Conservation (phyloP, 768 basidiomycete genomes). For the Phanerodontia chrysosporium region DNA sequence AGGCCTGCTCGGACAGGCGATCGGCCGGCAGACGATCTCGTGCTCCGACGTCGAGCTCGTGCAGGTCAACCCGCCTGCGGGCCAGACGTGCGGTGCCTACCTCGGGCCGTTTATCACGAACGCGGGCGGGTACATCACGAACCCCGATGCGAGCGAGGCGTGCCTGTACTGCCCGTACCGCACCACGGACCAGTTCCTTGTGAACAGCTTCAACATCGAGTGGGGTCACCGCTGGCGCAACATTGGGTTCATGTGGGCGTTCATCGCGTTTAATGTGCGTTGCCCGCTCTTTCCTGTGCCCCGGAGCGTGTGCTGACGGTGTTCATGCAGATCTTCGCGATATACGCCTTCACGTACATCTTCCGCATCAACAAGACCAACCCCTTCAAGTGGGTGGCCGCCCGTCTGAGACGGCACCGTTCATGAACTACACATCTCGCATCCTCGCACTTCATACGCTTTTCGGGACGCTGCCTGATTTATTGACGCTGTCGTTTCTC, state of each 20-base stretch:
- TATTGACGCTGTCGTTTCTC: neutral
- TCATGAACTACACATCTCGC: neutral
- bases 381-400: conserved; percentile 1
- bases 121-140: conserved; percentile 53
- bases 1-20: conserved; percentile 35
- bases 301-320: neutral
- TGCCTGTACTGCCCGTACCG: conserved; percentile 45
- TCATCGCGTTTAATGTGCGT: conserved; percentile 47
- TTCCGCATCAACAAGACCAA: conserved; percentile 24
- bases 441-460: neutral
- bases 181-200: conserved; percentile 32
- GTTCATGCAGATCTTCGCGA: conserved; percentile 22
- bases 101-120: conserved; percentile 43
- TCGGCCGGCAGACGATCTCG: conserved; percentile 38
- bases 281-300: neutral
- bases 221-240: conserved; percentile 46
- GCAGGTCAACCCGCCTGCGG: conserved; percentile 46
- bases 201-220: conserved; percentile 22
- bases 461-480: neutral
- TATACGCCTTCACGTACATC: conserved; percentile 28
- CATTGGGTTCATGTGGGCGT: conserved; percentile 47
- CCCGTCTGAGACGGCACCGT: neutral
- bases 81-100: conserved; percentile 50
- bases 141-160: conserved; percentile 46
- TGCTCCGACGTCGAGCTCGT: conserved; percentile 55